Evolutionary conservation across 352 stramenopile genomes (phyloP), one percentile per base, ranked within the genome.

Genomic region (Globisporangium cederbergense): DNA sequence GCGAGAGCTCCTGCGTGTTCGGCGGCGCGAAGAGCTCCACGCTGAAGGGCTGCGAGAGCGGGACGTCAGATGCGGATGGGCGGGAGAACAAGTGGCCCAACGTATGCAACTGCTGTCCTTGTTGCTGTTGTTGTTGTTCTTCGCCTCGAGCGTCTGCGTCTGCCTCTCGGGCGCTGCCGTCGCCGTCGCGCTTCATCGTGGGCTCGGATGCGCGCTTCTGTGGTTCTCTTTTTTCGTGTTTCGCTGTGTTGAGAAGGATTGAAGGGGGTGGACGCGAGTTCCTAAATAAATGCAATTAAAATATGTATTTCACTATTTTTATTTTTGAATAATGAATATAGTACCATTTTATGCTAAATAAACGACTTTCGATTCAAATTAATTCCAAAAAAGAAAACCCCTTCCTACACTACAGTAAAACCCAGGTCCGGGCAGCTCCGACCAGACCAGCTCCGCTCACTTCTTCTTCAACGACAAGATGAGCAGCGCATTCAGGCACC

Each of bases 1-100:
- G 34, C 32, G 54, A 60, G 22, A 60, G 54, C 32, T 67, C 28
- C 55, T 68, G 62, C 8, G 62, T 64, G 55, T 68, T 68, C 2
- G 62, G 62, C 47, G 62, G 62, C 46, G 62, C 62, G 25, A 68
- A 36, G 62, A 68, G 62, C 46, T 68, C 62, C 22, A 60, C n/a
- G 56, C 62, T 68, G 16, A 57, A 42, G 18, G 47, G 13, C 56
- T 62, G 43, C 10, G 62, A 64, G 22, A 22, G 38, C n/a, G 55
- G 55, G 14, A 42, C 32, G 3, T 68, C 62, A 1, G 22, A 25
- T 13, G 25, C 20, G 2, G 46, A 49, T 4, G 62, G 34, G 4
- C 55, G 55, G 10, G 20, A 22, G 5, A 68, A 20, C 28, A 55
- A 11, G n/a, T 20, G 10, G 13, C 49, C 14, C 25, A 36, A 28